These are phyloP conservation scores for Vinca minor DNA, from an alignment of 257 asterid species.

Conservation along the genomic window DNA sequence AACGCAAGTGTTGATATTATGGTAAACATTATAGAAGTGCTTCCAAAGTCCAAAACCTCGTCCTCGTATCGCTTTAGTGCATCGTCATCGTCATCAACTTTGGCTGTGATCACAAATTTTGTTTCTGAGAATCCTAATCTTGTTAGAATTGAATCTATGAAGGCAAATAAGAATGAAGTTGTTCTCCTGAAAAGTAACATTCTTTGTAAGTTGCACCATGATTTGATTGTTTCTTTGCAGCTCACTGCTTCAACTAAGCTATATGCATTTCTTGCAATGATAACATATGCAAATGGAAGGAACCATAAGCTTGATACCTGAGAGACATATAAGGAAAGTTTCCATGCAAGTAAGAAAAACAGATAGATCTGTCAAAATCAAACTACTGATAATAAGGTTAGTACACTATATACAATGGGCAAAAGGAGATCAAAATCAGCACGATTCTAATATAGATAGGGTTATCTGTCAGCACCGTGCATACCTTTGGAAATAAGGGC, in stretches of 20 bases:
- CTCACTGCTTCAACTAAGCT: constrained; percentile 36
- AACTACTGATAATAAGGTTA: neutral
- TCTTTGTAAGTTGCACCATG: constrained; percentile 67
- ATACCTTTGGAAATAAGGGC: constrained; percentile 53
- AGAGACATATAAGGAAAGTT: neutral
- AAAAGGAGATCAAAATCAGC: no score
- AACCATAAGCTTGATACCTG: constrained; percentile 55
- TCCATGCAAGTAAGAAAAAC: neutral
- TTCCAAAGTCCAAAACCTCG: constrained; percentile 56
- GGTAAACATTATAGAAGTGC: constrained; percentile 35
- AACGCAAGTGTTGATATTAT: constrained; percentile 45
- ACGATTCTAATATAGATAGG: no score
- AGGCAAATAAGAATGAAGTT: constrained; percentile 40
- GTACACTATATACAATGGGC: no score
- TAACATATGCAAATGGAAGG: constrained; percentile 42
- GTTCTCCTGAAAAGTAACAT: constrained; percentile 44
- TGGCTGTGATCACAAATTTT: constrained; percentile 44
- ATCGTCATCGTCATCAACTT: constrained; percentile 42
- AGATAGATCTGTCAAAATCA: no score
- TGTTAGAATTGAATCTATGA: constrained; percentile 35
- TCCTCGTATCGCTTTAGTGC: constrained; percentile 39
- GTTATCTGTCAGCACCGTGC: no score
- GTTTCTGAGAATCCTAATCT: constrained; percentile 44
- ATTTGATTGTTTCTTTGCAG: constrained; percentile 36
- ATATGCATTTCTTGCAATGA: constrained; percentile 19